Conservation (phyloP, 768 basidiomycete species). For the Pilatotrama ljubarskyi region DNA sequence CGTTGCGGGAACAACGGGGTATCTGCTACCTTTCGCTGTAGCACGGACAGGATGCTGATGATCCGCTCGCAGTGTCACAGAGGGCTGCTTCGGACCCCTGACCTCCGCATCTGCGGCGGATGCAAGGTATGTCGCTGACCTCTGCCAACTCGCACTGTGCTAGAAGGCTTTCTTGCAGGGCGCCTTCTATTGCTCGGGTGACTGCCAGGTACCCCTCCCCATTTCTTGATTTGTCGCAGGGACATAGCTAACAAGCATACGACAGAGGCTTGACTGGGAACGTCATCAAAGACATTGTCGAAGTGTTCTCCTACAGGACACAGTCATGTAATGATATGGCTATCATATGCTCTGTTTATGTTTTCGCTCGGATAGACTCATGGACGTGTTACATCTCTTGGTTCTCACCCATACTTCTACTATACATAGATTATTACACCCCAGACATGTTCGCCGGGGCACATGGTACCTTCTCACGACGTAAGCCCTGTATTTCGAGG, state of each 20-base stretch:
- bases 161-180: background rate
- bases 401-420: background rate
- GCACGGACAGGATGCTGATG: background rate
- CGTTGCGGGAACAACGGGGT: constrained; percentile 33
- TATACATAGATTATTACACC: background rate
- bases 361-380: background rate
- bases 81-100: constrained; percentile 5
- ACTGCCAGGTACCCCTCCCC: constrained; percentile 13
- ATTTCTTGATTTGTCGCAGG: background rate
- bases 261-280: constrained; percentile 11
- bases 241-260: background rate
- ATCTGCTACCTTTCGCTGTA: background rate
- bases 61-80: background rate
- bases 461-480: no score
- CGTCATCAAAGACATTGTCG: constrained; percentile 9
- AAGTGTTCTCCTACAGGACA: background rate
- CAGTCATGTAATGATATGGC: background rate
- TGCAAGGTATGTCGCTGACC: constrained; percentile 10
- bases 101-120: constrained; percentile 17
- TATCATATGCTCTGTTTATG: background rate
- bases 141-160: background rate
- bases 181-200: constrained; percentile 16
- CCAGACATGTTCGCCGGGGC: background rate
- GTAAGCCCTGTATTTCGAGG: no score
- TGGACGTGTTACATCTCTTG: background rate